phyloP scores from a whole-genome alignment of 1,284 basidiomycete genomes.

The Heterobasidion occidentale region DNA sequence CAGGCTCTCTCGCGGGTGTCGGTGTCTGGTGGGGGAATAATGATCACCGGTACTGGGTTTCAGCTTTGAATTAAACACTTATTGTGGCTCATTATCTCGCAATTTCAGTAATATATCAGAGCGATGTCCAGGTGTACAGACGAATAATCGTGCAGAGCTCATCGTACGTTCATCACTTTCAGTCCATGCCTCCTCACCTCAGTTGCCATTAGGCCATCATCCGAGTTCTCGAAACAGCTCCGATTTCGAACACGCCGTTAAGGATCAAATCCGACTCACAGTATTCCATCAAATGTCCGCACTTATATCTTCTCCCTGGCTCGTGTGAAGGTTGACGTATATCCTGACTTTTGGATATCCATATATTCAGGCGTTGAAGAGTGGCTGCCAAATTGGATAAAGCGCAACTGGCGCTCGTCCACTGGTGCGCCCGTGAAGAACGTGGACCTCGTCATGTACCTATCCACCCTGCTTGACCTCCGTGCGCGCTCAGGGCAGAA shows the following conservation, averaged over 20 bases:
- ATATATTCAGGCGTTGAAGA: conserved; percentile 41
- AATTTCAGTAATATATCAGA: conserved; percentile 61
- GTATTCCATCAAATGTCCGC: conserved; percentile 64
- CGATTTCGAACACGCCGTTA: conserved; percentile 41
- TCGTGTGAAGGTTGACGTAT: background rate
- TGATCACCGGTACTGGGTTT: conserved; percentile 43
- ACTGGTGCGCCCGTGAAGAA: conserved; percentile 58
- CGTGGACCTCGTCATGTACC: conserved; percentile 51
- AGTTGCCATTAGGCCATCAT: conserved; percentile 53
- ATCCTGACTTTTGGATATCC: background rate
- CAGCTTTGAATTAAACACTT: background rate
- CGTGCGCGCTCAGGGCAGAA: conserved; percentile 42
- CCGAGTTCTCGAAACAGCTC: conserved; percentile 61
- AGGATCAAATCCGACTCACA: conserved; percentile 71
- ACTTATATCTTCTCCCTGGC: background rate
- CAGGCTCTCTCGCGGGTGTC: conserved; percentile 53
- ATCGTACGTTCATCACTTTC: conserved; percentile 40
- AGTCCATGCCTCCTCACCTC: background rate
- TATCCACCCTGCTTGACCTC: conserved; percentile 43
- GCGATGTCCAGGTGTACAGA: conserved; percentile 76
- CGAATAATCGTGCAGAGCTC: conserved; percentile 84
- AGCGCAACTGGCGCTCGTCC: conserved; percentile 40
- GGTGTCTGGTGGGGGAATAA: conserved; percentile 71
- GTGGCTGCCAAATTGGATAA: conserved; percentile 62
- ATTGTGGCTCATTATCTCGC: background rate